Percentiles rank a stretch among this genome's conserved stretches.
These are phyloP conservation scores for Phallus indusiatus DNA, from an alignment of 768 basidiomycete species.

Conservation along the genomic window DNA sequence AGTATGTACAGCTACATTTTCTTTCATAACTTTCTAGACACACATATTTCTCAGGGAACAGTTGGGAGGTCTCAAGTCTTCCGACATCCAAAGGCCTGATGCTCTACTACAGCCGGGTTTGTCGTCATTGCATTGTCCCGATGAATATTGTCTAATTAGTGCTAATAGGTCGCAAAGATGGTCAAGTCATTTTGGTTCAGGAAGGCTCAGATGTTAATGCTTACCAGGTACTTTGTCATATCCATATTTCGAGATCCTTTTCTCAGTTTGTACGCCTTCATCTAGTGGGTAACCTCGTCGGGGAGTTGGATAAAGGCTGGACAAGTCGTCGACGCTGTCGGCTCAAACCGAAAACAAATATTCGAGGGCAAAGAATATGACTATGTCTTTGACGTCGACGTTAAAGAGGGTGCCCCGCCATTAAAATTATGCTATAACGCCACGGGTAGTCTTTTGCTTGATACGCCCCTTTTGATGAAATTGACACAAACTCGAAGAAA, in stretches of 20 bases:
- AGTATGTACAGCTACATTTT: conserved; percentile 23
- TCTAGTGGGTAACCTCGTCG: conserved; percentile 69
- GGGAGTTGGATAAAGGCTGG: conserved; percentile 88
- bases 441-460: conserved; percentile 43
- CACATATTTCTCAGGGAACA: conserved; percentile 40
- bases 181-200: conserved; percentile 88
- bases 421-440: conserved; percentile 92
- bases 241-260: not conserved
- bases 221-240: conserved; percentile 55
- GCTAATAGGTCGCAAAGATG: conserved; percentile 75
- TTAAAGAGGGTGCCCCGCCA: conserved; percentile 85
- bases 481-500: conserved; percentile 48
- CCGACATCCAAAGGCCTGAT: conserved; percentile 82
- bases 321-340: conserved; percentile 91
- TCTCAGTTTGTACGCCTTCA: not conserved
- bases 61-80: conserved; percentile 87
- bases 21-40: not conserved
- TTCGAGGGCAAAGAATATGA: conserved; percentile 93
- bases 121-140: conserved; percentile 12
- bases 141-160: not conserved
- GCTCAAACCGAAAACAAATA: conserved; percentile 83
- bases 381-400: conserved; percentile 98
- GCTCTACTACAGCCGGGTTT: conserved; percentile 64
- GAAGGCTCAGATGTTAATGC: conserved; percentile 78
- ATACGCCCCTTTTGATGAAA: not conserved